phyloP scores from a whole-genome alignment of 2,329 filamentous ascomycete species.

The Xylariaceae sp. region DNA sequence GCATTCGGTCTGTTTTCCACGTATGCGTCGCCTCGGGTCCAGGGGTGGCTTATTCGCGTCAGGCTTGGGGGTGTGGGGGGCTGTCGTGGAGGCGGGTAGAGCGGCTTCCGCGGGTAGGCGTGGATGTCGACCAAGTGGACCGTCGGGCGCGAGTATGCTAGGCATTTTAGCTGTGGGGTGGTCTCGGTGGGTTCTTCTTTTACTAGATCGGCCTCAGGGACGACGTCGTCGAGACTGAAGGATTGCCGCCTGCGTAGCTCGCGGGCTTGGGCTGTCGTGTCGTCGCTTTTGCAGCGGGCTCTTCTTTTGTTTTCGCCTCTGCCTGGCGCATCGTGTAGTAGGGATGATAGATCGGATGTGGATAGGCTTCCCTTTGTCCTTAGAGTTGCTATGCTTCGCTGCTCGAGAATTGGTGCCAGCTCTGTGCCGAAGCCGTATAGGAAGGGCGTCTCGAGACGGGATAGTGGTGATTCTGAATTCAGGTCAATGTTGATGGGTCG shows the following conservation, averaged over 20 bases:
- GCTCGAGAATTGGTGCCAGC: slow-evolving; percentile 40
- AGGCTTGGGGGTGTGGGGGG: slow-evolving; percentile 19
- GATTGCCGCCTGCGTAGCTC: slow-evolving; percentile 32
- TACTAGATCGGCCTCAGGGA: background rate
- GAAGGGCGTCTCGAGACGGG: slow-evolving; percentile 33
- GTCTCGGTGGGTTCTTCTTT: background rate
- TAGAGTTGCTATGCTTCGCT: slow-evolving; percentile 37
- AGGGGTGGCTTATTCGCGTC: slow-evolving; percentile 7
- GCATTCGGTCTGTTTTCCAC: background rate
- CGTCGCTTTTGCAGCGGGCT: slow-evolving; percentile 8
- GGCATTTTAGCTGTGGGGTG: slow-evolving; percentile 7
- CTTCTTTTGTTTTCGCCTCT: background rate
- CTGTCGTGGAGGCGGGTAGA: slow-evolving; percentile 23
- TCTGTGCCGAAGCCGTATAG: slow-evolving; percentile 39
- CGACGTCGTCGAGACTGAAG: slow-evolving; percentile 35
- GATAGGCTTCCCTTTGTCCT: slow-evolving; percentile 26
- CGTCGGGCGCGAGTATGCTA: slow-evolving; percentile 21
- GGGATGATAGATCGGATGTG: slow-evolving; percentile 31
- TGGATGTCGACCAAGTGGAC: slow-evolving; percentile 29
- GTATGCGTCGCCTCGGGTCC: slow-evolving; percentile 11
- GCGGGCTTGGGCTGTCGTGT: background rate
- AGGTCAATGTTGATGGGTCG: slow-evolving; percentile 21
- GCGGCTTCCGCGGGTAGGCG: slow-evolving; percentile 28
- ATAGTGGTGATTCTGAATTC: slow-evolving; percentile 31
- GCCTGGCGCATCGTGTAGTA: slow-evolving; percentile 26